Evolutionary conservation across 371 early-diverging fungal species (phyloP), one percentile per base, ranked within the genome.

Genomic region (Mucor lusitanicus): DNA sequence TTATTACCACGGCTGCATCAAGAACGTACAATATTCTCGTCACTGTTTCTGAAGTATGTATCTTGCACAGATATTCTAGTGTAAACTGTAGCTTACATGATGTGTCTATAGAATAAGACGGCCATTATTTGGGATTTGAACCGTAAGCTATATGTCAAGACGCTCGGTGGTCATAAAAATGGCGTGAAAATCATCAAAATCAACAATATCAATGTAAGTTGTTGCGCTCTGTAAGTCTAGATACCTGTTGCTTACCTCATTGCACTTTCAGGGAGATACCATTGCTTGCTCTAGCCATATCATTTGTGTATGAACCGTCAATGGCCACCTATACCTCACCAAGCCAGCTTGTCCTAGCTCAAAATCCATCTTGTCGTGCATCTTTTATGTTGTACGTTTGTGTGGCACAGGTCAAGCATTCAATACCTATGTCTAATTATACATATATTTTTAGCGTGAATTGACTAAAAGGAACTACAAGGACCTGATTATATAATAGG

Each of bases 51-150:
- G 81, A 87, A 62, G 88, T 87, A 77, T 75, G 68, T 25, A 27
- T 0, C 40, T 6, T 40, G 4, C 5, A 3, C 40, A 40, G 4
- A 40, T 5, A 17, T 1, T 27, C 12, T 15, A 0, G 13, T 27
- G 11, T 53, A 3, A 13, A 27, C 4, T 25, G 53, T 3, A 23
- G 6, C 27, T 53, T 13, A 53, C 6, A 5, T 13, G 9, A 27
- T 42, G n/a, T n/a, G n/a, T n/a, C n/a, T 15, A 13, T 67, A 91
- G 83, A 92, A 92, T 73, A 85, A 85, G 68, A 84, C 85, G 3
- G 88, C 85, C 1, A 89, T 92, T 59, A 71, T 92, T 8, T 92
- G 93, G 93, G 93, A 92, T 68, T 68, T 91, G 61, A 92, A 91
- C 59, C 81, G 91, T 25, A 78, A 82, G 69, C 82, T 85, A 54